phyloP scores from a whole-genome alignment of 306 rosid species.

The Myrica gale region DNA sequence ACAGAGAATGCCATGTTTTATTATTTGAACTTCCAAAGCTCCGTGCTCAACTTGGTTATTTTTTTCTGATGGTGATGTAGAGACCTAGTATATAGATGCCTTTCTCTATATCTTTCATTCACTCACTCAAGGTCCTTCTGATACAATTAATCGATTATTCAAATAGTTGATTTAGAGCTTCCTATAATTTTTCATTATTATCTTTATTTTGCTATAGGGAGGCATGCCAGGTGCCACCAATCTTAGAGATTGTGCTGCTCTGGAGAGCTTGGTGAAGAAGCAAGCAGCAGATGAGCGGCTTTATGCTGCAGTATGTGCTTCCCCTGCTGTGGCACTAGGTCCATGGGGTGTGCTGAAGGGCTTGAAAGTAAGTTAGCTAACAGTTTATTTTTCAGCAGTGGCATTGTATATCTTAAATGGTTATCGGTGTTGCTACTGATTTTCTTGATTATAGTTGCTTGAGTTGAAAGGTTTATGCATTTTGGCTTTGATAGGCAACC shows the following conservation, averaged over 20 bases:
- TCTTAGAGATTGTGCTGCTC: constrained; percentile 50
- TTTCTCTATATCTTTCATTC: background rate
- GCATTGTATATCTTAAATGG: background rate
- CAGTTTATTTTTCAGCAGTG: background rate
- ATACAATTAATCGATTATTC: background rate
- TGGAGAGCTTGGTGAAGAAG: constrained; percentile 56
- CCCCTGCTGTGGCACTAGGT: constrained; percentile 87
- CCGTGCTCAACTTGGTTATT: background rate
- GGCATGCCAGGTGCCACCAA: constrained; percentile 76
- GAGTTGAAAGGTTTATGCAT: background rate
- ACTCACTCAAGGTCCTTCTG: background rate
- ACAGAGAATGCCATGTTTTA: background rate
- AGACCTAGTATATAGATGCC: background rate
- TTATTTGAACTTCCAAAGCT: background rate
- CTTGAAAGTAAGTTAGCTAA: constrained; percentile 51
- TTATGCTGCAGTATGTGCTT: constrained; percentile 87
- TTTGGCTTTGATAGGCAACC: constrained; percentile 66
- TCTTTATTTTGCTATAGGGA: constrained; percentile 50
- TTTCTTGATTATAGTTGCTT: background rate
- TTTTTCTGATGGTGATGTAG: background rate
- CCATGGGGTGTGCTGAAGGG: constrained; percentile 91
- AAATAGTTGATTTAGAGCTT: background rate
- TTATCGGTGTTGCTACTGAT: constrained; percentile 16
- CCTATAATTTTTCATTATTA: background rate
- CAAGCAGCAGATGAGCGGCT: constrained; percentile 75